Base-by-base conservation (phyloP, 148 eudicot genomes). In the Drosera capensis region DNA sequence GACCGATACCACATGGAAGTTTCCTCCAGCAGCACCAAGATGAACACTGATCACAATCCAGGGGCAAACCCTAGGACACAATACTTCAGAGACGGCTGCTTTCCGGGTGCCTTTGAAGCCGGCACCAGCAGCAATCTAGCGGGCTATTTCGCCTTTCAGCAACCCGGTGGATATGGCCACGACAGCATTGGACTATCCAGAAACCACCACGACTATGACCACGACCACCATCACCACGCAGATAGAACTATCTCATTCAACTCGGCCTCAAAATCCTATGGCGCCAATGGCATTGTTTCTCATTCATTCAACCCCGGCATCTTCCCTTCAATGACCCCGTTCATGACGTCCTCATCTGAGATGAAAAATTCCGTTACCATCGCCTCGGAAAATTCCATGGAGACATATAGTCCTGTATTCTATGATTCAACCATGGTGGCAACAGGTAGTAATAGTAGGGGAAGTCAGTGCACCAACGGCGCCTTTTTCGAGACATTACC, bases 401-500 rank as follows among this genome's bases (percentile, higher is more conserved):
- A 35, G 30, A 34, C 52, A 53, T 55, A 61, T 7, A 44, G 23
- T 3, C 0, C 7, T 19, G 39, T 38, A 14, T 49, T 29, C n/a
- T 20, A 25, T 19, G 47, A 45, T 5, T 41, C 43, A 40, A 40
- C 43, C 8, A 41, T 41, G 22, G 45, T 20, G 62, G 51, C 26
- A 62, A 36, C 2, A 58, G 40, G 35, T 16, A 52, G 50, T n/a
- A 53, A 34, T 25, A 52, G 30, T 14, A 48, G 31, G 28, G 52
- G 48, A 16, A 37, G 54, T 16, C 64, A 48, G 18, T n/a, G n/a
- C n/a, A 55, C 21, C 45, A 57, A 17, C 39, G 49, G 49, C 8
- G 52, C 68, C 7, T 64, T 64, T 19, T 65, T 66, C 23, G 67
- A 69, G 22, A 71, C 49, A 15, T 74, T 66, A 18, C 58, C 75